Evolutionary conservation across 2,329 filamentous ascomycete genomes (phyloP).

Genomic region (Talaromyces funiculosus): DNA sequence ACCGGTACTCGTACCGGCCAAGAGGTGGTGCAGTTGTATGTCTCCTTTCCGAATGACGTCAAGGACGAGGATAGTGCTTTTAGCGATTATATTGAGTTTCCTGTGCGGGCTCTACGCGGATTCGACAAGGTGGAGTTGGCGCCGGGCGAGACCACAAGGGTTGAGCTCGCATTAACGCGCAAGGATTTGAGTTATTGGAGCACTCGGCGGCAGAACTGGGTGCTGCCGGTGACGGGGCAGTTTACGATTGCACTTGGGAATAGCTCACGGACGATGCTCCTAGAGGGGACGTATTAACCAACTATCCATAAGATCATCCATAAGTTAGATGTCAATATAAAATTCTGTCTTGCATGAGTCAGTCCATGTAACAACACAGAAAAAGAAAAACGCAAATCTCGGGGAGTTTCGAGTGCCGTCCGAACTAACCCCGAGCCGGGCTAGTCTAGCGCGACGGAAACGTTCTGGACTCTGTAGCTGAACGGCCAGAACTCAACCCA

Average conservation of each 20-base stretch:
- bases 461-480: not conserved
- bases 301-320: not conserved
- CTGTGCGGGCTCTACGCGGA: conserved; percentile 57
- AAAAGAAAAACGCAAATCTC: too few relatives aligned
- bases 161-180: conserved; percentile 57
- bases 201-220: conserved; percentile 62
- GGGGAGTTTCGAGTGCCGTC: not conserved
- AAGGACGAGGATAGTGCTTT: conserved; percentile 21
- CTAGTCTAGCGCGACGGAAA: too few relatives aligned
- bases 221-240: conserved; percentile 45
- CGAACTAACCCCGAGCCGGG: not conserved
- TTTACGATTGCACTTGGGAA: conserved; percentile 33
- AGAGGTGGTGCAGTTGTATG: conserved; percentile 56
- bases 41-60: conserved; percentile 55
- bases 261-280: conserved; percentile 31
- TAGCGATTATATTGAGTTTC: conserved; percentile 55
- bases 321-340: not conserved
- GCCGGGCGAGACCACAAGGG: conserved; percentile 48
- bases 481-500: too few relatives aligned
- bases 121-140: conserved; percentile 64
- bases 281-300: conserved; percentile 25
- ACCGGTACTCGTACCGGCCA: conserved; percentile 44
- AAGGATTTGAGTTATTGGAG: conserved; percentile 72
- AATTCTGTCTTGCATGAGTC: not conserved
- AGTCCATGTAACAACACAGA: too few relatives aligned